Evolutionary conservation across 2,329 filamentous ascomycete genomes (phyloP), one percentile per base, ranked within the genome.

Genomic region (Gremmenia infestans): DNA sequence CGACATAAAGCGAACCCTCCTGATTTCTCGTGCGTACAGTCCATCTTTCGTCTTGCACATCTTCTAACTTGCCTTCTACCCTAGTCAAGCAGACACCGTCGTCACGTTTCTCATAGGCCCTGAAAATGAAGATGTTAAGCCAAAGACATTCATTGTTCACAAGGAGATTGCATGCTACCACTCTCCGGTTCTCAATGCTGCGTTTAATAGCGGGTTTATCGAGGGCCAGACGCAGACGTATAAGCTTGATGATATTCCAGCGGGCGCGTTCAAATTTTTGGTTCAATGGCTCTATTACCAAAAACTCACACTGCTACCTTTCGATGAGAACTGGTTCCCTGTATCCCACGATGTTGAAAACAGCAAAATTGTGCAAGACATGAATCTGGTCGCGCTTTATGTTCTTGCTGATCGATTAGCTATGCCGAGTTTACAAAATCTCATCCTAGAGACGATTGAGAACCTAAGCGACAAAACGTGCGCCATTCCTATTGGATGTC

Each of bases 91-190:
- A 9, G 40, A 22, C 5, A 15, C 4, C 5, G 40, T 43, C 8
- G 40, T 43, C 11, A 43, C 40, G 12, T 43, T 43, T 15, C 40
- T 43, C 1, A 17, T 43, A 9, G 40, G 40, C 4, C 40, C 40
- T 3, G 9, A 9, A 9, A 22, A 12, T 14, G 7, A 43, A 17
- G 2, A 5, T 3, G 8, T 1, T 2, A 42, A 40, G 35, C 19
- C 17, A 1, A 15, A 51, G 15, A 49, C 6, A 2, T 51, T 51
- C 39, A 23, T 23, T 22, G 50, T 60, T 9, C 53, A 58, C 14
- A 58, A 54, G 25, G 48, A 56, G 1, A 48, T 54, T 14, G 53
- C 52, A 8, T 58, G 53, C 25, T 54, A 56, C 45, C 40, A 60
- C 47, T 60, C 58, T 0, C 36, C 5, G 0, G 53, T 53, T 19